Evolutionary conservation across 139 green algal genomes (phyloP).

Genomic region (Ostreobium quekettii): DNA sequence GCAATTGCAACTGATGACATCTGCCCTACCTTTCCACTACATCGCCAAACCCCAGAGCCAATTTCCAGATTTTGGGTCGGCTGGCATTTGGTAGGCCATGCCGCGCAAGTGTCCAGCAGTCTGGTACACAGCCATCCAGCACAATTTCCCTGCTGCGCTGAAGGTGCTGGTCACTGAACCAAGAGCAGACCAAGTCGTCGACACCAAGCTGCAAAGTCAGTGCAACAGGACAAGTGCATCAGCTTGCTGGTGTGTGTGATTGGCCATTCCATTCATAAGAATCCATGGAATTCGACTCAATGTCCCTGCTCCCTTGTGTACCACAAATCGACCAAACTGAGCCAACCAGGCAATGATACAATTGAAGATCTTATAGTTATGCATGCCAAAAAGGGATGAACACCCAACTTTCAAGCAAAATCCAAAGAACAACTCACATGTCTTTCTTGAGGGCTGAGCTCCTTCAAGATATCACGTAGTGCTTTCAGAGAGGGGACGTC

Average conservation of each 20-base stretch:
- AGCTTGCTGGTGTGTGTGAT: too few relatives aligned
- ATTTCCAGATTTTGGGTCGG: background rate
- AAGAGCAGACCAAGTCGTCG: background rate
- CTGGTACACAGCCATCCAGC: background rate
- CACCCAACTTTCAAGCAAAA: background rate
- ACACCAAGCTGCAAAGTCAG: conserved; percentile 1
- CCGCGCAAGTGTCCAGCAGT: background rate
- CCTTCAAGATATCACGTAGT: background rate
- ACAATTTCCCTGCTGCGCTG: background rate
- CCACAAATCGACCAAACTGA: too few relatives aligned
- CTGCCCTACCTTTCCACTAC: too few relatives aligned
- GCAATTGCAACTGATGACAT: too few relatives aligned
- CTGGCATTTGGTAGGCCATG: background rate
- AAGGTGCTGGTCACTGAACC: background rate
- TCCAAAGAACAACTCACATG: background rate
- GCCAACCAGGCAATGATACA: too few relatives aligned
- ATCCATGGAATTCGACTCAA: too few relatives aligned
- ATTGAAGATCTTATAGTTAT: too few relatives aligned
- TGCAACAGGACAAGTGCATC: too few relatives aligned
- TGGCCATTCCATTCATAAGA: too few relatives aligned
- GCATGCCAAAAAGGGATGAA: background rate
- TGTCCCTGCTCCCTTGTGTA: too few relatives aligned
- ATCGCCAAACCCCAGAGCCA: background rate
- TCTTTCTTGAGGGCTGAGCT: background rate
- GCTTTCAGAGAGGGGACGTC: background rate